These are phyloP conservation scores for Rhizophagus prolifer DNA, from an alignment of 192 early-diverging fungal species.

Conservation along the genomic window DNA sequence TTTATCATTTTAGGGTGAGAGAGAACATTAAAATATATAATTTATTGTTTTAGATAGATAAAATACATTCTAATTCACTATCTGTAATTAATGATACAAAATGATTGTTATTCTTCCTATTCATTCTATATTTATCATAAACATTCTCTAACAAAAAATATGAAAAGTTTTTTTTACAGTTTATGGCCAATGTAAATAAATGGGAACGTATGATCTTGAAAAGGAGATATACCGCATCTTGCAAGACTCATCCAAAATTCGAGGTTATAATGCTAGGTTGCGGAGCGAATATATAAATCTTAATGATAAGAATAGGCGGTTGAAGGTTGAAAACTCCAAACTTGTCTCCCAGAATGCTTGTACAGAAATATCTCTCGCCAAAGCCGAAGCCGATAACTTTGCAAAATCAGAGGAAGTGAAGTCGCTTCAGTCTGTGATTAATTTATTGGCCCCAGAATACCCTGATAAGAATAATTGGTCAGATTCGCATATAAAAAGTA, in stretches of 20 bases:
- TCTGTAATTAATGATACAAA: background rate
- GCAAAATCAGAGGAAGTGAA: no score
- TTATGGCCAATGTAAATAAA: conserved; percentile 4
- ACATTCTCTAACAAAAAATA: background rate
- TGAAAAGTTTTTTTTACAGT: background rate
- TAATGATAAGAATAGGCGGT: background rate
- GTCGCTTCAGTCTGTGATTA: no score
- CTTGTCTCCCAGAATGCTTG: background rate
- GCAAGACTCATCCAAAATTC: conserved; percentile 6
- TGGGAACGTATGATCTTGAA: conserved; percentile 11
- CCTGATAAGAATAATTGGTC: no score
- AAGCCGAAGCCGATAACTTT: background rate
- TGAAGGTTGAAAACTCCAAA: conserved; percentile 8
- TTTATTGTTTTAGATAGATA: conserved; percentile 11
- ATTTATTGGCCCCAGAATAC: no score
- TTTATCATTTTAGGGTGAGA: conserved; percentile 2
- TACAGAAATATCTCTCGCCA: background rate
- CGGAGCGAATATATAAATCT: background rate
- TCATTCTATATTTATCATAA: background rate
- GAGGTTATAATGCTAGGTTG: conserved; percentile 7
- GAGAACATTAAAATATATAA: background rate
- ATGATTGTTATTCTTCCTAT: background rate
- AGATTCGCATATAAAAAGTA: no score
- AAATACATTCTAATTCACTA: background rate
- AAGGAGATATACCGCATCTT: conserved; percentile 8